These are phyloP conservation scores for Neonectria punicea DNA, from an alignment of 2,329 filamentous ascomycete genomes.

Conservation along the genomic window DNA sequence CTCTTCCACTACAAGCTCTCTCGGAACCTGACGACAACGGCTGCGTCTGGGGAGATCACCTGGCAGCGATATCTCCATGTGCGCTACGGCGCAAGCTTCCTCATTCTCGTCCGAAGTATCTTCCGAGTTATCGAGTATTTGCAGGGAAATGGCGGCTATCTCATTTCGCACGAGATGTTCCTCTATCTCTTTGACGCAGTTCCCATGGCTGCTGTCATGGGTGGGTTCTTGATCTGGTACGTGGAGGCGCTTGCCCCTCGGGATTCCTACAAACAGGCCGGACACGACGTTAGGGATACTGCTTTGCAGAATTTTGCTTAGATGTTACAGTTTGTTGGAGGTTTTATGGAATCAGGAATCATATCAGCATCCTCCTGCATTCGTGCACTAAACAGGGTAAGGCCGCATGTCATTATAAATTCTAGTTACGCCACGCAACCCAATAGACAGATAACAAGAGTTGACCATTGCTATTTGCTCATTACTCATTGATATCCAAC, in stretches of 20 bases:
- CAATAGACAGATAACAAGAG: neutral
- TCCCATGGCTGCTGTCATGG: constrained; percentile 54
- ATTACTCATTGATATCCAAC: neutral
- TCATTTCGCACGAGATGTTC: constrained; percentile 54
- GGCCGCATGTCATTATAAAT: too few relatives aligned
- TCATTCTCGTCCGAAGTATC: constrained; percentile 58
- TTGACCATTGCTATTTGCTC: neutral
- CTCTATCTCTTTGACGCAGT: constrained; percentile 57
- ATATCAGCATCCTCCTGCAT: too few relatives aligned
- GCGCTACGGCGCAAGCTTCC: constrained; percentile 45
- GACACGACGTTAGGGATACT: too few relatives aligned
- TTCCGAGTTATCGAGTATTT: constrained; percentile 61
- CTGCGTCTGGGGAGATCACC: constrained; percentile 10
- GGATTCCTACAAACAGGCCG: too few relatives aligned
- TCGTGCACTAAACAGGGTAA: too few relatives aligned
- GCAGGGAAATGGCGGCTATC: constrained; percentile 53
- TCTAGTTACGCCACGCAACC: too few relatives aligned
- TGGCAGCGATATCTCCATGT: constrained; percentile 47
- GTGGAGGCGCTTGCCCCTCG: too few relatives aligned
- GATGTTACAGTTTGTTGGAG: too few relatives aligned
- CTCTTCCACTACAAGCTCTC: neutral
- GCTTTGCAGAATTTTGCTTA: too few relatives aligned
- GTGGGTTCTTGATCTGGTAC: too few relatives aligned
- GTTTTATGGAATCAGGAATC: too few relatives aligned
- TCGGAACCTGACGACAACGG: neutral